phyloP scores from a whole-genome alignment of 1,284 basidiomycete species.

The Marasmius oreades region DNA sequence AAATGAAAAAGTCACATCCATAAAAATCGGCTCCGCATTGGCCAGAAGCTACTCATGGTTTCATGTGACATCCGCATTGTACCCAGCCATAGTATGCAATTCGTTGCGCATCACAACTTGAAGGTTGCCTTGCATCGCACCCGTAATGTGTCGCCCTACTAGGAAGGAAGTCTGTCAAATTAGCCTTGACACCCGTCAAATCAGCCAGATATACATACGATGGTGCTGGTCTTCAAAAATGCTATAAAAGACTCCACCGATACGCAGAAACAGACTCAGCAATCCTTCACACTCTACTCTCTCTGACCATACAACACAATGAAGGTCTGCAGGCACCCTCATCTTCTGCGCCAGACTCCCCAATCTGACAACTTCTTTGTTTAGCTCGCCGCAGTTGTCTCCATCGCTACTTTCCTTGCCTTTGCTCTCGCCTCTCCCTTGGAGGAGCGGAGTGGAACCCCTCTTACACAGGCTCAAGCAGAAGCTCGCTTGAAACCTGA shows the following conservation, averaged over 20 bases:
- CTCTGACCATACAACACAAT: background rate
- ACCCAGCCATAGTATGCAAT: no score
- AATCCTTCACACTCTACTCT: background rate
- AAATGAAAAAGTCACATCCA: no score
- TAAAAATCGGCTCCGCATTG: no score
- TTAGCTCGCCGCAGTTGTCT: background rate
- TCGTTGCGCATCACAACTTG: no score
- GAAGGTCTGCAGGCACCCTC: background rate
- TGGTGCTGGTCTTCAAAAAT: background rate
- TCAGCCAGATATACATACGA: background rate
- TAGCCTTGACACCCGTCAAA: background rate
- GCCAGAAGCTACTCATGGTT: no score
- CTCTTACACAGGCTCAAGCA: constrained; percentile 23
- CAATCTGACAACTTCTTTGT: background rate
- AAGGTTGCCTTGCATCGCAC: background rate
- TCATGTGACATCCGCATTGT: no score
- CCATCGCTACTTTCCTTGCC: background rate
- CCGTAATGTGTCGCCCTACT: no score
- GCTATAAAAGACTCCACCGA: background rate
- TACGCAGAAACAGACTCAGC: background rate
- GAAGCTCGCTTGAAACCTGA: constrained; percentile 18
- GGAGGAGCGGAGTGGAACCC: constrained; percentile 7
- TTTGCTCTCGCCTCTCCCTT: background rate
- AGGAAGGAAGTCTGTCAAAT: no score
- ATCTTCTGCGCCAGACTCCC: background rate